Conservation (phyloP, 1,284 basidiomycete genomes). For the Chalciporus sp. region DNA sequence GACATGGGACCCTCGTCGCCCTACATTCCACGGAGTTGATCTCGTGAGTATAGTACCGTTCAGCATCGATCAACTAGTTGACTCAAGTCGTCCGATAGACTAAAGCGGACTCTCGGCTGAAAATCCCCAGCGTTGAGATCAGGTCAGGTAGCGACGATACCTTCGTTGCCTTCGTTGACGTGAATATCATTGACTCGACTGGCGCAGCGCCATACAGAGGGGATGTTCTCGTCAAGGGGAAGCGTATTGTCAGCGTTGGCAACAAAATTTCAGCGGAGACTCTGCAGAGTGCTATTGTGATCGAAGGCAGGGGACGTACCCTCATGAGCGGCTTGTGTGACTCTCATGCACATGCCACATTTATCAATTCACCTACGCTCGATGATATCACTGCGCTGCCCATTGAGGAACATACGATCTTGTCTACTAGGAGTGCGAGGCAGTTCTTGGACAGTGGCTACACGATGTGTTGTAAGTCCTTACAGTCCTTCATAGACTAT, state of each 20-base stretch:
- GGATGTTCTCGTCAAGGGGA: conserved; percentile 35
- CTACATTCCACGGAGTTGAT: conserved; percentile 27
- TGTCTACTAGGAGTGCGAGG: conserved; percentile 29
- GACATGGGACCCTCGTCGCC: conserved; percentile 21
- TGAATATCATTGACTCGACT: conserved; percentile 37
- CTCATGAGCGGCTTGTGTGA: conserved; percentile 35
- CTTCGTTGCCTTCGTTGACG: conserved; percentile 32
- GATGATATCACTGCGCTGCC: conserved; percentile 17
- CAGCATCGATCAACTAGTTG: too few relatives aligned
- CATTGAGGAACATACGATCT: conserved; percentile 32
- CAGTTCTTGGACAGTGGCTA: conserved; percentile 35
- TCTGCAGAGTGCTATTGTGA: conserved; percentile 18
- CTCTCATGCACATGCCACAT: conserved; percentile 29
- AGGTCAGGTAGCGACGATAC: conserved; percentile 21
- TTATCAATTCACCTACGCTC: not conserved
- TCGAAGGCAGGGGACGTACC: conserved; percentile 31
- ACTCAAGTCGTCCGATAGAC: not conserved
- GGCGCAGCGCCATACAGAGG: conserved; percentile 31
- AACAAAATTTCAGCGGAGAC: conserved; percentile 18
- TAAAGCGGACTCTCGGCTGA: conserved; percentile 25
- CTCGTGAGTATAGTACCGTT: not conserved
- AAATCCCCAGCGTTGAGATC: conserved; percentile 28
- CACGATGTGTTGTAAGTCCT: conserved; percentile 30
- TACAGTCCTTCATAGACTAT: too few relatives aligned
- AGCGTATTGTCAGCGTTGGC: conserved; percentile 31